Evolutionary conservation across 345 rosid species (phyloP), one percentile per base, ranked within the genome.

Genomic region (Murraya paniculata): DNA sequence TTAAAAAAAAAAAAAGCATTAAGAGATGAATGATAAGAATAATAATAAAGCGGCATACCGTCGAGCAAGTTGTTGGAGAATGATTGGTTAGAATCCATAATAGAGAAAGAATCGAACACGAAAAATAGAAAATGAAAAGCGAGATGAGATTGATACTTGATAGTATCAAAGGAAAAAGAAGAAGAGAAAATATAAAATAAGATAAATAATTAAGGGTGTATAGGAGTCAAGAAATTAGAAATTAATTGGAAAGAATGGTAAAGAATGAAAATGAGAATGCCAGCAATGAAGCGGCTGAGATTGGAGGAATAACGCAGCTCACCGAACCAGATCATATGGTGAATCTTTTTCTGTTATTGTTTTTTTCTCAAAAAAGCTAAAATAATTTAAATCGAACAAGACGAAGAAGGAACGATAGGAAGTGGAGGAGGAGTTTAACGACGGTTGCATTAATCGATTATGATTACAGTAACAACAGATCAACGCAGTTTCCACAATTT

Each of bases 271-370:
- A 90, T 61, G 64, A 86, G 82, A 75, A 80, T 76, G 83, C 89
- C 92, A 71, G 89, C 89, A 73, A 85, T 86, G 76, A 91, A 89
- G 90, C 90, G 89, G 90, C 87, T 87, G 73, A 86, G 87, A 86
- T 81, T 81, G 77, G 85, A 86, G 77, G 88, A 90, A 67, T 79
- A 81, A 68, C 80, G 88, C 39, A 84, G 88, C 84, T 89, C 80
- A 84, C 81, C 77, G 57, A 80, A 85, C 72, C 84, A 86, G 86
- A 84, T 88, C 88, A 88, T 91, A 85, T 74, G 88, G 87, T 65
- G 79, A 76, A 31, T 30, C 18, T 66, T 76, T 74, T n/a, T 13
- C n/a, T 35, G 24, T 27, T 50, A n/a, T 39, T 41, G 16, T 39
- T n/a, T 53, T 53, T 53, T 19, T 18, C 57, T 45, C 50, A 45